A percentile compares a stretch with the other conserved stretches of the same genome.
phyloP scores from a whole-genome alignment of 116 monocot species.

The Papilionanthe hybrid region DNA sequence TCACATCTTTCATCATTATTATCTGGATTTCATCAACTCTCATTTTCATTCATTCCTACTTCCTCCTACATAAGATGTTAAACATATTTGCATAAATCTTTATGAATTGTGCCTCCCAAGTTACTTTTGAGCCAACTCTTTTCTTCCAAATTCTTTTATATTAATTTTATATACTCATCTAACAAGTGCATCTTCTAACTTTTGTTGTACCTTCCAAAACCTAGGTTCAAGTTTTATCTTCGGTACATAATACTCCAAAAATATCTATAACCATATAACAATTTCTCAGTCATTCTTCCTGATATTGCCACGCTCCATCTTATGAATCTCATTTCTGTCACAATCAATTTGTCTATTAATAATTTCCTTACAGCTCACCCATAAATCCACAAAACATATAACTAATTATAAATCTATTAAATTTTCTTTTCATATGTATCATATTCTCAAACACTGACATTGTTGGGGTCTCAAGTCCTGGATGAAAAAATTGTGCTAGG shows the following conservation, averaged over 20 bases:
- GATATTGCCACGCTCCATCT: too few relatives aligned
- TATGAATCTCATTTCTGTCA: too few relatives aligned
- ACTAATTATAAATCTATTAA: too few relatives aligned
- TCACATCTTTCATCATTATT: neutral
- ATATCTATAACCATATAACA: neutral
- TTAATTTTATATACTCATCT: neutral
- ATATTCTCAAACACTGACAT: too few relatives aligned
- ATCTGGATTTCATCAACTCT: neutral
- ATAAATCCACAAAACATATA: too few relatives aligned
- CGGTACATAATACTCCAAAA: neutral
- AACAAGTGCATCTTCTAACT: neutral
- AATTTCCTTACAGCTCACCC: too few relatives aligned
- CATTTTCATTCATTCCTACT: neutral
- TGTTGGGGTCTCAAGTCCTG: too few relatives aligned
- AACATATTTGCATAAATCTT: neutral
- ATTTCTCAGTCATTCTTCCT: neutral
- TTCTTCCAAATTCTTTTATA: neutral
- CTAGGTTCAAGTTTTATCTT: neutral
- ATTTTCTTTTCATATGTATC: too few relatives aligned
- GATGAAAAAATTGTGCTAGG: too few relatives aligned
- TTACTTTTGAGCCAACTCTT: neutral
- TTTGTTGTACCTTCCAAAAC: neutral
- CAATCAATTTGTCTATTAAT: too few relatives aligned
- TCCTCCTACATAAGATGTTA: neutral
- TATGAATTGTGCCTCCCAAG: neutral